These are phyloP conservation scores for Russula brevipes DNA, from an alignment of 768 basidiomycete genomes.

Conservation along the genomic window DNA sequence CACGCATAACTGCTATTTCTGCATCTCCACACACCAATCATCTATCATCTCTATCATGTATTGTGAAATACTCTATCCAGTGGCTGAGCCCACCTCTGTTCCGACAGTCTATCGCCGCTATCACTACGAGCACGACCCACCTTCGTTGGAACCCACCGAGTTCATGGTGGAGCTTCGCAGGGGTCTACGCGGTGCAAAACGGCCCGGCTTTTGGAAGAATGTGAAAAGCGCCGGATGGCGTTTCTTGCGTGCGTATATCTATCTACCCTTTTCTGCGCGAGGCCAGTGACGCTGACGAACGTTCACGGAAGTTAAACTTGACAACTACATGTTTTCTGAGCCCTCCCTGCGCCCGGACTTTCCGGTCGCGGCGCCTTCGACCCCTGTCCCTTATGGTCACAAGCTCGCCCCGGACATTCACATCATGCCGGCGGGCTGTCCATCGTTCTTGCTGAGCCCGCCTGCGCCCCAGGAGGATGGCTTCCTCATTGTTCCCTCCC, in stretches of 20 bases:
- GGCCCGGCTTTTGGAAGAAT: conserved; percentile 5
- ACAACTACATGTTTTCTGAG: not conserved
- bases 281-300: not conserved
- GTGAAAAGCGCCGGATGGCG: conserved; percentile 12
- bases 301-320: not conserved
- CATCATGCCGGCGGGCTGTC: not conserved
- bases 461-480: conserved; percentile 1
- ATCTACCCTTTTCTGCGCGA: no score
- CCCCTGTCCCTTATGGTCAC: not conserved
- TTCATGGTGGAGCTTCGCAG: conserved; percentile 5
- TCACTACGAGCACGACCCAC: conserved; percentile 1
- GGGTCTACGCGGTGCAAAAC: not conserved
- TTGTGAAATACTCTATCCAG: not conserved
- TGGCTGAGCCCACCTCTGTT: not conserved
- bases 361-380: conserved; percentile 14
- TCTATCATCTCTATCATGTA: conserved; percentile 1
- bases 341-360: conserved; percentile 1
- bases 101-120: not conserved
- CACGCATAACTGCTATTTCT: not conserved
- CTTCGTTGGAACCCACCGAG: not conserved
- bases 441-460: not conserved
- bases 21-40: not conserved
- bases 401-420: conserved; percentile 5
- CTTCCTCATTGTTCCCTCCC: conserved; percentile 9
- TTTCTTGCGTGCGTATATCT: conserved; percentile 1